Percentiles rank a stretch among this genome's conserved stretches.
Evolutionary conservation across 345 rosid species (phyloP).

Genomic region (Sonneratia alba): DNA sequence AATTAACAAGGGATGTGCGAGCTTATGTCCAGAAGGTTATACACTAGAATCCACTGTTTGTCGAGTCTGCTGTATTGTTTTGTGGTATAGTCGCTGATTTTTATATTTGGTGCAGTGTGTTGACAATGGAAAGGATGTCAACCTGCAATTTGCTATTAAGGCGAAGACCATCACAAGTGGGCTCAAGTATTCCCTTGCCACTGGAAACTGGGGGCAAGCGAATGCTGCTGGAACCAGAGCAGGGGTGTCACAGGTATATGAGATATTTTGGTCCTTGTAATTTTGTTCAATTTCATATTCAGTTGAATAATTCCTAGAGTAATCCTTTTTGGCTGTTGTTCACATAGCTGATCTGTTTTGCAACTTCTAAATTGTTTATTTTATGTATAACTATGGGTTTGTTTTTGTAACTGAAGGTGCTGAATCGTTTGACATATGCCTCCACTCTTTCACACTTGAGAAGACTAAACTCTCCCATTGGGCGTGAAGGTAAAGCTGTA

Average conservation of each 20-base stretch:
- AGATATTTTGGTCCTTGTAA: neutral
- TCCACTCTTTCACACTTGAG: conserved; percentile 92
- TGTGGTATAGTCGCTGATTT: conserved; percentile 9
- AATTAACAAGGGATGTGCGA: conserved; percentile 89
- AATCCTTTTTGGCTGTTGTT: neutral
- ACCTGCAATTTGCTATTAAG: conserved; percentile 89
- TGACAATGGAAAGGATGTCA: conserved; percentile 94
- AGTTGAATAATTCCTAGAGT: neutral
- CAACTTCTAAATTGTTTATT: neutral
- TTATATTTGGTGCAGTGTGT: conserved; percentile 54
- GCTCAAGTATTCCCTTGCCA: conserved; percentile 91
- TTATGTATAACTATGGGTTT: too few species aligned
- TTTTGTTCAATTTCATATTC: neutral
- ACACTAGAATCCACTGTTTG: conserved; percentile 12
- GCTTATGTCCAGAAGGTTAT: conserved; percentile 92
- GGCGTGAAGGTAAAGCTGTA: conserved; percentile 74
- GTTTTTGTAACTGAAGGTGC: conserved; percentile 37
- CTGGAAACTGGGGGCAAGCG: conserved; percentile 99
- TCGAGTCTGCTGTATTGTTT: conserved; percentile 2
- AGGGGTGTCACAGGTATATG: conserved; percentile 90
- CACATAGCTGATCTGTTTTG: neutral
- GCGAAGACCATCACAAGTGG: conserved; percentile 99
- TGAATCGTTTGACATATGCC: conserved; percentile 90
- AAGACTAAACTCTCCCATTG: conserved; percentile 94
- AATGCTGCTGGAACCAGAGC: conserved; percentile 99